phyloP scores from a whole-genome alignment of 1,284 basidiomycete species.

The Termitomyces sp. region DNA sequence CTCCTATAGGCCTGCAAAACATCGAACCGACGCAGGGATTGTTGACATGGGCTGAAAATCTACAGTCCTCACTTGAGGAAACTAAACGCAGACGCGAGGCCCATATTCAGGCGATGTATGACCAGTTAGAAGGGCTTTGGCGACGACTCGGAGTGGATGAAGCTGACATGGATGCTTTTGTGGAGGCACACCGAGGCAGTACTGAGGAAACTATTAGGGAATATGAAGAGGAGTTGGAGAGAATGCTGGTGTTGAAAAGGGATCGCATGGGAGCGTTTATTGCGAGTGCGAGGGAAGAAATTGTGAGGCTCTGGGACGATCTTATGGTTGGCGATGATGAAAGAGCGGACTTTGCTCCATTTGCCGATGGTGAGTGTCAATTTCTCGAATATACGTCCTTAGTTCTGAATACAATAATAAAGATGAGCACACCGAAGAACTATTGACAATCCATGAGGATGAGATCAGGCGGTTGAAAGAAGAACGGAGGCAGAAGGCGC shows the following conservation, averaged over 20 bases:
- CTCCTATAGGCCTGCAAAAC: conserved; percentile 43
- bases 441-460: conserved; percentile 83
- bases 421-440: conserved; percentile 88
- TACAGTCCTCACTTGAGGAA: conserved; percentile 60
- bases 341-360: conserved; percentile 73
- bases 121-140: conserved; percentile 82
- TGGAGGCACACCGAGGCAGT: conserved; percentile 73
- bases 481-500: conserved; percentile 74
- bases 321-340: conserved; percentile 84
- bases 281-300: conserved; percentile 76
- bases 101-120: conserved; percentile 82
- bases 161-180: conserved; percentile 74
- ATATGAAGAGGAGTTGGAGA: conserved; percentile 87
- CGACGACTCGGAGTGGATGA: conserved; percentile 69
- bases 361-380: conserved; percentile 65
- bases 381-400: neutral
- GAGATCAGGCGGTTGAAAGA: conserved; percentile 79
- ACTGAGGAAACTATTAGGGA: conserved; percentile 68
- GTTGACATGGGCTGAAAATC: conserved; percentile 55
- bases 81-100: conserved; percentile 65
- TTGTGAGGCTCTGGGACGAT: conserved; percentile 80
- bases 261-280: conserved; percentile 88
- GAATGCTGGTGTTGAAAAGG: conserved; percentile 86
- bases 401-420: conserved; percentile 17
- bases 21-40: conserved; percentile 67